A percentile compares a stretch with the other conserved stretches of the same genome.
Conservation (phyloP, 2,329 filamentous ascomycete species). For the Davidsoniella eucalypti region DNA sequence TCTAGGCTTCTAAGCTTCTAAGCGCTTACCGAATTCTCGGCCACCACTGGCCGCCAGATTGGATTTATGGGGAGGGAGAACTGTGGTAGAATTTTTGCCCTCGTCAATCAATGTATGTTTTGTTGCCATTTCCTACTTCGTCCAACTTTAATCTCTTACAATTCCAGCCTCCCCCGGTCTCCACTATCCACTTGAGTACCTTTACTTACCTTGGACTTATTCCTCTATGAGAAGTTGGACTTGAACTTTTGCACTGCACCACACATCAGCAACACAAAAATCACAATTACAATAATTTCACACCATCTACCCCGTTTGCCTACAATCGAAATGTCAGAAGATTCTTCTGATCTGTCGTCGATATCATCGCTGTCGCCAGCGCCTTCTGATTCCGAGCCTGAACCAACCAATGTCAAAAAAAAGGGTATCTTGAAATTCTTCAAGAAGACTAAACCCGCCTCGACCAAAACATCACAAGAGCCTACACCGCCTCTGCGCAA, state of each 20-base stretch:
- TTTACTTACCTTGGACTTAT: background rate
- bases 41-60: background rate
- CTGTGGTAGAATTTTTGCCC: conserved; percentile 9
- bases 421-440: conserved; percentile 51
- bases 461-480: conserved; percentile 31
- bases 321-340: conserved; percentile 25
- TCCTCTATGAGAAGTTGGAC: background rate
- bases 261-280: conserved; percentile 1
- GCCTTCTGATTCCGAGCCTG: conserved; percentile 31
- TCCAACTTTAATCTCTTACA: conserved; percentile 9
- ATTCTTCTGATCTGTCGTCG: conserved; percentile 48
- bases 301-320: background rate
- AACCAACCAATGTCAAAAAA: conserved; percentile 34
- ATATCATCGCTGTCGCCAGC: conserved; percentile 31
- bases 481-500: conserved; percentile 54
- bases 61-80: conserved; percentile 4
- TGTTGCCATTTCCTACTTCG: conserved; percentile 8
- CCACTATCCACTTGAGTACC: conserved; percentile 9
- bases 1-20: background rate
- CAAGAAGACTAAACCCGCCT: conserved; percentile 22
- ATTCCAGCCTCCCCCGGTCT: conserved; percentile 10
- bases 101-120: conserved; percentile 1
- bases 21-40: background rate
- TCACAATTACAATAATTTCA: background rate
- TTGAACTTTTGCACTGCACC: background rate